A percentile compares a stretch with the other conserved stretches of the same genome.
Conservation (phyloP, 306 rosid genomes). For the Vigna radiata region DNA sequence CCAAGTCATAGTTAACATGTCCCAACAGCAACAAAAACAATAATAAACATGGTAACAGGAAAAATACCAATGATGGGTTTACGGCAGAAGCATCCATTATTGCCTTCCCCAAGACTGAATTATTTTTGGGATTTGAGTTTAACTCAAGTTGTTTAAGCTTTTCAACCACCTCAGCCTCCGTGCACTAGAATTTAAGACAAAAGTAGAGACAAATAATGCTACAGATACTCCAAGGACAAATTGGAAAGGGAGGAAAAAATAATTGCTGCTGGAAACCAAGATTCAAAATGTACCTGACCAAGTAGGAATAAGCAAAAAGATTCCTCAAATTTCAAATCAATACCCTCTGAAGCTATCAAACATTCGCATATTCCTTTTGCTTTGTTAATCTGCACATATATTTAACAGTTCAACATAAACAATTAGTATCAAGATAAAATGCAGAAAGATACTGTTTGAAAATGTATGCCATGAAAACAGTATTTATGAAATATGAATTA, state of each 20-base stretch:
- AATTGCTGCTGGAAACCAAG: slow-evolving; percentile 45
- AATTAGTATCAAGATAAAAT: slow-evolving; percentile 30
- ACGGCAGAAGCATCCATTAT: slow-evolving; percentile 61
- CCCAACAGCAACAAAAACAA: slow-evolving; percentile 38
- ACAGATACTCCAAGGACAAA: slow-evolving; percentile 30
- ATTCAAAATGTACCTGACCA: slow-evolving; percentile 67
- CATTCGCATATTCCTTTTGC: slow-evolving; percentile 88
- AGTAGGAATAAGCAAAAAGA: slow-evolving; percentile 82
- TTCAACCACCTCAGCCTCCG: slow-evolving; percentile 74
- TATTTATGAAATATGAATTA: slow-evolving; percentile 3
- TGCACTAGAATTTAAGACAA: slow-evolving; percentile 66
- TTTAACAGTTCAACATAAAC: slow-evolving; percentile 18
- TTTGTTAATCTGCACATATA: slow-evolving; percentile 66
- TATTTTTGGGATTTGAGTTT: slow-evolving; percentile 65
- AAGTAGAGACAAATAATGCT: slow-evolving; percentile 22
- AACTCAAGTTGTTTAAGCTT: slow-evolving; percentile 79
- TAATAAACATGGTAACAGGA: slow-evolving; percentile 37
- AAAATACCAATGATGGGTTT: slow-evolving; percentile 74
- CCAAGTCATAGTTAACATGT: slow-evolving; percentile 15
- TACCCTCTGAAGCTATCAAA: slow-evolving; percentile 79
- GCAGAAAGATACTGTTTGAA: slow-evolving; percentile 33
- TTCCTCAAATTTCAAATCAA: slow-evolving; percentile 89
- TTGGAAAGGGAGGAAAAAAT: slow-evolving; percentile 17
- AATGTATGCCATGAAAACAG: background rate
- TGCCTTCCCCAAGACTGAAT: slow-evolving; percentile 71